phyloP scores from a whole-genome alignment of 2,329 filamentous ascomycete species.

The Colletotrichum sp. region DNA sequence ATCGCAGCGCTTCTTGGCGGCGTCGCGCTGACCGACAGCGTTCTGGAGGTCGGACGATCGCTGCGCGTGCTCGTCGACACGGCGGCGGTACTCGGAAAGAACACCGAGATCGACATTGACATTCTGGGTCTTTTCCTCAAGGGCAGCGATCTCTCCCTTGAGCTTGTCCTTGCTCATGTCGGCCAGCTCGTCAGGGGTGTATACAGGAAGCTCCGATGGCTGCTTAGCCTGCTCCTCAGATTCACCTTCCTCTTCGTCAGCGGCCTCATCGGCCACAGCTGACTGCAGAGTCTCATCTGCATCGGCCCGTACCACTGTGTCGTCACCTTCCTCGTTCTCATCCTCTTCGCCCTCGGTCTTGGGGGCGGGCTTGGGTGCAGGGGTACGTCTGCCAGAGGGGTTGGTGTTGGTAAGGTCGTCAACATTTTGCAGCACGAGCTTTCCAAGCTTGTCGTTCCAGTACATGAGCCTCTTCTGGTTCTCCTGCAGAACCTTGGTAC shows the following conservation, averaged over 20 bases:
- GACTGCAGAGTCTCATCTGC: constrained; percentile 19
- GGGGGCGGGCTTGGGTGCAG: constrained; percentile 11
- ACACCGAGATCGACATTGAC: constrained; percentile 89
- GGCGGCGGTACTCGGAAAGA: constrained; percentile 84
- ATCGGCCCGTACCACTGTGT: neutral
- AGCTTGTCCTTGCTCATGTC: constrained; percentile 69
- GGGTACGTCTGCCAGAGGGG: constrained; percentile 22
- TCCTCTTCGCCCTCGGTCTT: constrained; percentile 22
- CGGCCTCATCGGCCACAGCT: constrained; percentile 26
- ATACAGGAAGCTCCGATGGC: constrained; percentile 72
- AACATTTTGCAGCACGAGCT: constrained; percentile 83
- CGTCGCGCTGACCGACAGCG: constrained; percentile 79
- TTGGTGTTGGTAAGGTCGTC: constrained; percentile 63
- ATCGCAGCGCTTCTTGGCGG: constrained; percentile 90
- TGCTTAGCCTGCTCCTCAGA: constrained; percentile 30
- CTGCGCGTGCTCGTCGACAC: constrained; percentile 81
- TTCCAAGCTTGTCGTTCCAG: constrained; percentile 89
- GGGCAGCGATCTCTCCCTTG: constrained; percentile 65
- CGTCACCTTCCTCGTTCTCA: constrained; percentile 28
- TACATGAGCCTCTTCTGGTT: constrained; percentile 84
- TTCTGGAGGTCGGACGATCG: constrained; percentile 84
- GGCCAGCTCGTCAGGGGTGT: constrained; percentile 73
- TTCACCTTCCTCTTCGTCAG: constrained; percentile 25
- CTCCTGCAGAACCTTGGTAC: constrained; percentile 85
- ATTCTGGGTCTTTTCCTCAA: constrained; percentile 78